A percentile compares a stretch with the other conserved stretches of the same genome.
phyloP scores from a whole-genome alignment of 192 early-diverging fungal genomes.

The Coemansia sp. region DNA sequence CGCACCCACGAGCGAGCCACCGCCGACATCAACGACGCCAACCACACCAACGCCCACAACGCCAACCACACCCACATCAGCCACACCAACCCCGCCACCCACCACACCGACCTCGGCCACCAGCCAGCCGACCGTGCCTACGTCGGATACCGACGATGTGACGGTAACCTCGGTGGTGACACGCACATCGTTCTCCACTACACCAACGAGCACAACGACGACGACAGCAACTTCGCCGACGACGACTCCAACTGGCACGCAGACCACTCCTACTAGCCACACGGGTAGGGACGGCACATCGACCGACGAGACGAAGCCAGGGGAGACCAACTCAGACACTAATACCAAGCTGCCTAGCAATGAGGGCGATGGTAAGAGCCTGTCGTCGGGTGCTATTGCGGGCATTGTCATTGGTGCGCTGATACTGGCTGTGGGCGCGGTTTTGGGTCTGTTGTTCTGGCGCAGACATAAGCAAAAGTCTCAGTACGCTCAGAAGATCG shows the following conservation, averaged over 20 bases:
- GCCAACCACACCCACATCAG: not conserved
- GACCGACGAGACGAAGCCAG: not conserved
- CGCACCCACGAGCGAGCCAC: not conserved
- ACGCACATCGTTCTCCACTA: not conserved
- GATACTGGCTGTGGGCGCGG: conserved; percentile 8
- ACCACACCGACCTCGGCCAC: not conserved
- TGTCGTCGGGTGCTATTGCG: conserved; percentile 33
- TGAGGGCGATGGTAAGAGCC: not conserved
- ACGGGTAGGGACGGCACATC: not conserved
- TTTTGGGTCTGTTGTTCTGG: conserved; percentile 41
- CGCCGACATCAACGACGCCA: not conserved
- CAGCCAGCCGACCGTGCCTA: not conserved
- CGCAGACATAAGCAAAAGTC: conserved; percentile 42
- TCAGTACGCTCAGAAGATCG: conserved; percentile 31
- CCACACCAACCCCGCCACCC: not conserved
- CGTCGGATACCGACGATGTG: not conserved
- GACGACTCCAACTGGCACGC: not conserved
- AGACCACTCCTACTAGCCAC: not conserved
- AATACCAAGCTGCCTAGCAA: not conserved
- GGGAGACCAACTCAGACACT: not conserved
- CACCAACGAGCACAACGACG: not conserved
- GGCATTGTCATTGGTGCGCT: conserved; percentile 36
- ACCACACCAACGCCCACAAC: not conserved
- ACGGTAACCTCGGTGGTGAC: not conserved
- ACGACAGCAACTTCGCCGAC: not conserved